Evolutionary conservation across 805 yeast species (phyloP).

Genomic region (Yarrowia bubula): DNA sequence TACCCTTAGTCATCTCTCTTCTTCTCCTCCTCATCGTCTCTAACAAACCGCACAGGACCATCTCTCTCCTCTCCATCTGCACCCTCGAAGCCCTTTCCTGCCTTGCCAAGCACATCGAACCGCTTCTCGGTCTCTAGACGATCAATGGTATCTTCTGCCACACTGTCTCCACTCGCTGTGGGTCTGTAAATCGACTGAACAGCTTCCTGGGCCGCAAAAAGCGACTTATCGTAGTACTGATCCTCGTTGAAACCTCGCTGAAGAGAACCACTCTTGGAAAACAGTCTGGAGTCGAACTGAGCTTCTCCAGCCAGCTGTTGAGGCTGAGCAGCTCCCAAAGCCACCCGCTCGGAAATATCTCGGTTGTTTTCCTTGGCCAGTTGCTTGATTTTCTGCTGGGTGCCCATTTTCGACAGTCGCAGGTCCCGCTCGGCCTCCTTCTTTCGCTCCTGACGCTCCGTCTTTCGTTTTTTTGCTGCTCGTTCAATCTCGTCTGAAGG

Average conservation of each 20-base stretch:
- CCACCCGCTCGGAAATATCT: constrained; percentile 57
- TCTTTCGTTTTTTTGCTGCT: constrained; percentile 32
- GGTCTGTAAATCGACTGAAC: constrained; percentile 52
- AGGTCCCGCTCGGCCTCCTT: constrained; percentile 50
- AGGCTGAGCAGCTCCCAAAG: constrained; percentile 49
- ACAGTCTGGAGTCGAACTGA: constrained; percentile 60
- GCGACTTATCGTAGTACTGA: constrained; percentile 57
- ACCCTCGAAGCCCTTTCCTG: constrained; percentile 31
- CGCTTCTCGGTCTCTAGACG: constrained; percentile 34
- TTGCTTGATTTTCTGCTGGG: constrained; percentile 45
- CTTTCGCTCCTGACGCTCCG: constrained; percentile 47
- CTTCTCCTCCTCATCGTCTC: not conserved
- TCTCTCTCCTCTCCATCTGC: constrained; percentile 32
- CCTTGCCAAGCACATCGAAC: constrained; percentile 35
- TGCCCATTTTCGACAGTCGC: constrained; percentile 46
- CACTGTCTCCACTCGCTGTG: constrained; percentile 33
- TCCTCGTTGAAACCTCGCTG: constrained; percentile 41
- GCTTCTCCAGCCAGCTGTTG: constrained; percentile 42
- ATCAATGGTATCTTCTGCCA: constrained; percentile 33
- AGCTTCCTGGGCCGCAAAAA: constrained; percentile 55
- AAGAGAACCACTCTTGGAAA: constrained; percentile 32
- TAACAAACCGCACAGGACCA: constrained; percentile 51
- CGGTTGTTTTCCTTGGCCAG: constrained; percentile 49
- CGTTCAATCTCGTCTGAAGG: not conserved
- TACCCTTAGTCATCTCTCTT: not conserved